Percentiles rank a stretch among this genome's conserved stretches.
Evolutionary conservation across 1,139 yeast species (phyloP).

Genomic region (Meyerozyma elateridarum): DNA sequence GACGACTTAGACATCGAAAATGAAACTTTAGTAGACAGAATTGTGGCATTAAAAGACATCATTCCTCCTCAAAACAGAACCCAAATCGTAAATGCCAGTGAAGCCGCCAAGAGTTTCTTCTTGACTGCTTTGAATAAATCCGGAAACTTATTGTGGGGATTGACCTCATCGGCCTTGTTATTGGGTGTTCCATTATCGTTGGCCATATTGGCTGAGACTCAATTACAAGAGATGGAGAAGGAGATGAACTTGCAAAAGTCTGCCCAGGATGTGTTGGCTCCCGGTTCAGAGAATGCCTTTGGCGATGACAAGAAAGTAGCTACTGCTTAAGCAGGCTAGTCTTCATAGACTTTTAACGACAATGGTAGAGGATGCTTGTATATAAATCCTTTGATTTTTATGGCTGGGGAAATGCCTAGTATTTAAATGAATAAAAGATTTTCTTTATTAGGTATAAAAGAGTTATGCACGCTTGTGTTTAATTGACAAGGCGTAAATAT

Average conservation of each 20-base stretch:
- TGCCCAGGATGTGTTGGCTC: slow-evolving; percentile 77
- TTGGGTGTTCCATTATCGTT: slow-evolving; percentile 91
- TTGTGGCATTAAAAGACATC: slow-evolving; percentile 86
- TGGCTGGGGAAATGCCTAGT: no score
- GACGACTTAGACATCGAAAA: slow-evolving; percentile 60
- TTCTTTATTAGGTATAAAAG: no score
- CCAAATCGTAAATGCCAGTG: slow-evolving; percentile 32
- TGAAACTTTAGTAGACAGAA: slow-evolving; percentile 83
- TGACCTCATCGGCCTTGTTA: slow-evolving; percentile 78
- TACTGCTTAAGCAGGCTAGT: slow-evolving; percentile 11
- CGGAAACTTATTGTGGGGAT: slow-evolving; percentile 78
- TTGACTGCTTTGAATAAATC: slow-evolving; percentile 49
- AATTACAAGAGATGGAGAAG: slow-evolving; percentile 89
- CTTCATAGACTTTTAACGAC: no score
- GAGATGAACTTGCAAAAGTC: slow-evolving; percentile 84
- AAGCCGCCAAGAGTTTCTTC: slow-evolving; percentile 32
- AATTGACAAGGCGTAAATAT: slow-evolving; percentile 79
- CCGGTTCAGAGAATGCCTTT: slow-evolving; percentile 61
- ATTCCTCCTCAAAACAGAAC: slow-evolving; percentile 85
- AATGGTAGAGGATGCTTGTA: slow-evolving; percentile 7
- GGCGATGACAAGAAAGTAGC: slow-evolving; percentile 28
- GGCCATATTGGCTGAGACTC: slow-evolving; percentile 88
- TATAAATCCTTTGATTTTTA: no score
- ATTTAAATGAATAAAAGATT: no score
- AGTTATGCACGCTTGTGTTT: slow-evolving; percentile 62